phyloP scores from a whole-genome alignment of 768 basidiomycete genomes.

The Boletus sp. region DNA sequence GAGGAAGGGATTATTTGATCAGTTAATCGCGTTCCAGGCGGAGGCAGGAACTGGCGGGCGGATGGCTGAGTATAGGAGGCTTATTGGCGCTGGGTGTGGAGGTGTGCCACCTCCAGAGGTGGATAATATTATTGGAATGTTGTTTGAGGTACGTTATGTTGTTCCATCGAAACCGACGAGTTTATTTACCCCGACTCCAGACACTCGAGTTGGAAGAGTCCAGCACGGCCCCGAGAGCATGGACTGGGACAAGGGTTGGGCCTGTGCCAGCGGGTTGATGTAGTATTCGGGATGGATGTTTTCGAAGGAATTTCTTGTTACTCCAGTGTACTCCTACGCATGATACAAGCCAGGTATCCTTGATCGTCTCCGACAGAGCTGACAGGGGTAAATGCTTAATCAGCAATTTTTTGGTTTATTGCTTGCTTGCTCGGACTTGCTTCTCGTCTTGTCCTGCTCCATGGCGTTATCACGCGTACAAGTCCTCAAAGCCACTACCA shows the following conservation, averaged over 20 bases:
- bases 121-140: constrained; percentile 77
- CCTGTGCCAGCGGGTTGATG: constrained; percentile 22
- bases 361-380: background rate
- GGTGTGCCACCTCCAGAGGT: constrained; percentile 84
- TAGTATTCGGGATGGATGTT: background rate
- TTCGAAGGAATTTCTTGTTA: background rate
- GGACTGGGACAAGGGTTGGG: constrained; percentile 33
- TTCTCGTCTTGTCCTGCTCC: background rate
- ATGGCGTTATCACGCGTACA: constrained; percentile 35
- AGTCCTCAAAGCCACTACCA: constrained; percentile 47
- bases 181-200: constrained; percentile 35
- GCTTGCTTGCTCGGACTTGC: background rate
- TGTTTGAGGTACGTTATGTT: constrained; percentile 65
- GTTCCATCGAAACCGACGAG: background rate
- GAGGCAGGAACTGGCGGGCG: constrained; percentile 87
- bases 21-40: constrained; percentile 76
- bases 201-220: constrained; percentile 82
- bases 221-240: constrained; percentile 48
- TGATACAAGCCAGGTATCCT: background rate
- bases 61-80: constrained; percentile 83
- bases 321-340: constrained; percentile 1
- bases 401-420: constrained; percentile 8
- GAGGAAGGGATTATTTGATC: constrained; percentile 69
- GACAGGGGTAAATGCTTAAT: constrained; percentile 18
- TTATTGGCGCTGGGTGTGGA: constrained; percentile 90